Conservation (phyloP, 2,329 filamentous ascomycete genomes). For the Cercospora zeina region DNA sequence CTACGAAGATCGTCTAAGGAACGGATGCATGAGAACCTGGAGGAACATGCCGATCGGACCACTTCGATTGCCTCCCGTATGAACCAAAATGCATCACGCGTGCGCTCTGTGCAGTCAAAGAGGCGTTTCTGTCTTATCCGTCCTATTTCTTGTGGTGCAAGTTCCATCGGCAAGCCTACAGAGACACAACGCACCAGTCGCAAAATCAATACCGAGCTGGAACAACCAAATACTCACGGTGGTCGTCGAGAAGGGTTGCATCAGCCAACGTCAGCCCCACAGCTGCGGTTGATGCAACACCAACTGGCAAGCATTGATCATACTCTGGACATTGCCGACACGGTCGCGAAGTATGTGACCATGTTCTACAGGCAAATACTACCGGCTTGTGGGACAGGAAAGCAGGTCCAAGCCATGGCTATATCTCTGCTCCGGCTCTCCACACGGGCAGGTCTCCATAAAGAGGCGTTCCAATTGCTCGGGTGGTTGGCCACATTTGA, state of each 20-base stretch:
- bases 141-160: neutral
- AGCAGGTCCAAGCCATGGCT: conserved; percentile 5
- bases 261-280: neutral
- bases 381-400: no score
- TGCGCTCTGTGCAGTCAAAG: neutral
- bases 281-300: neutral
- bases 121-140: neutral
- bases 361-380: neutral
- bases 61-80: neutral
- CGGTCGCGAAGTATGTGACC: neutral
- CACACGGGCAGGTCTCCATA: neutral
- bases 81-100: neutral
- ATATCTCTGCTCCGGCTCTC: conserved; percentile 1
- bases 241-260: neutral
- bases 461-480: neutral
- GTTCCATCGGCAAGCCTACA: neutral
- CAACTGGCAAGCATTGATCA: neutral
- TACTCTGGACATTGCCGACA: neutral
- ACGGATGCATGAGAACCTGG: neutral
- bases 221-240: neutral
- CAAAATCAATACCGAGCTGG: neutral
- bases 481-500: conserved; percentile 1
- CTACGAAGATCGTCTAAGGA: neutral
- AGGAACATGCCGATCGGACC: neutral
- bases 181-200: neutral